These are phyloP conservation scores for Zizania palustris DNA, from an alignment of 202 grass and related monocot genomes.

Conservation along the genomic window DNA sequence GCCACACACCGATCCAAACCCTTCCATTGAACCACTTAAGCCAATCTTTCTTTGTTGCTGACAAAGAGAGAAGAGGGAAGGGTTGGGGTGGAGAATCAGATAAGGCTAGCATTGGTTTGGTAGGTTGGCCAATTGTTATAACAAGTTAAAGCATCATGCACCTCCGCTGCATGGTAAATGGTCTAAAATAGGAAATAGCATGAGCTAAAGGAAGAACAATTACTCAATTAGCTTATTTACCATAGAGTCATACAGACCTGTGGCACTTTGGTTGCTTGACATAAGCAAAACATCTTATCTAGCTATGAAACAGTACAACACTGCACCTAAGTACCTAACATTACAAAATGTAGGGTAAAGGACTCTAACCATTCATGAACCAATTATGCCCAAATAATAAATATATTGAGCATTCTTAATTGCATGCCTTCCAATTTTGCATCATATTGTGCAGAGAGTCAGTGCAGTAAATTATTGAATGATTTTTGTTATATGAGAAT, in stretches of 20 bases:
- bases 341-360: not conserved
- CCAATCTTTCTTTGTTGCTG: not conserved
- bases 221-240: conserved; percentile 24
- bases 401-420: not conserved
- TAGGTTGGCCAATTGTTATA: not conserved
- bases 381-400: not conserved
- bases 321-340: not conserved
- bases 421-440: not conserved
- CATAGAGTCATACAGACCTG: not conserved
- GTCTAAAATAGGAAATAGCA: conserved; percentile 12
- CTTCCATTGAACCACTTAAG: not conserved
- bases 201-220: not conserved
- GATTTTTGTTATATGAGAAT: conserved; percentile 22
- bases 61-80: not conserved
- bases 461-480: conserved; percentile 34
- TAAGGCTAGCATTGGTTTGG: not conserved
- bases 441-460: conserved; percentile 5
- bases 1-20: not conserved
- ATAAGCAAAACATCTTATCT: conserved; percentile 5
- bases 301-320: not conserved
- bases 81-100: not conserved
- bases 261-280: not conserved
- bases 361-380: not conserved
- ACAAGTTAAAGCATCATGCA: not conserved
- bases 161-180: too few species aligned